Base-by-base conservation (phyloP, 345 rosid species). In the Brassica rapa region DNA sequence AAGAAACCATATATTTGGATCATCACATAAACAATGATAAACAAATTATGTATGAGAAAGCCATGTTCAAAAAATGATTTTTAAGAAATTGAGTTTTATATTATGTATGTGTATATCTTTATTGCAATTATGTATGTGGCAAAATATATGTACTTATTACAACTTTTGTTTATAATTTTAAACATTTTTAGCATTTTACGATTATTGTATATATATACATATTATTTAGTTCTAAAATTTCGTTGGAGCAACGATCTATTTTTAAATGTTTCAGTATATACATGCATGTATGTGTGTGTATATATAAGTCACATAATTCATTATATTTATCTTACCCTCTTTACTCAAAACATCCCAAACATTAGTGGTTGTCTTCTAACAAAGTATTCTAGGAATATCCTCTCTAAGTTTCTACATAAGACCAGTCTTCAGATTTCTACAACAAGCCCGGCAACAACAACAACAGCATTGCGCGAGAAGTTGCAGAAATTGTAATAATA, bases 331-430 rank as follows among this genome's bases (percentile, higher is more conserved):
- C 30, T 70, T 16, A 66, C 49, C 41, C 37, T 73, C 24, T 37
- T 68, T 73, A 73, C 78, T 73, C 65, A 56, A 79, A 79, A 79
- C 37, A 73, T 65, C 70, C 68, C 61, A 78, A 65, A 66, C 72
- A 73, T 68, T 55, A 68, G 33, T 33, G 74, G 70, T 79, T 71
- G 70, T 79, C 82, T 70, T 60, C 74, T 73, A 73, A 66, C 77
- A 21, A 21, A 66, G 64, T 67, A 79, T 59, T 67, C 57, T 72
- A 32, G 25, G 70, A 68, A 73, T 73, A 79, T 68, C 55, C 78
- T 79, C 70, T 61, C 69, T 67, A 59, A 12, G 37, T 66, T 73
- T 68, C 78, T 79, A 46, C 78, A 68, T 72, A 72, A 66, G 73
- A 66, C 82, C 64, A 73, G 23, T 43, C 69, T 72, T 67, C 63